Evolutionary conservation across 768 basidiomycete species (phyloP), one percentile per base, ranked within the genome.

Genomic region (Punctularia strigosozonata): DNA sequence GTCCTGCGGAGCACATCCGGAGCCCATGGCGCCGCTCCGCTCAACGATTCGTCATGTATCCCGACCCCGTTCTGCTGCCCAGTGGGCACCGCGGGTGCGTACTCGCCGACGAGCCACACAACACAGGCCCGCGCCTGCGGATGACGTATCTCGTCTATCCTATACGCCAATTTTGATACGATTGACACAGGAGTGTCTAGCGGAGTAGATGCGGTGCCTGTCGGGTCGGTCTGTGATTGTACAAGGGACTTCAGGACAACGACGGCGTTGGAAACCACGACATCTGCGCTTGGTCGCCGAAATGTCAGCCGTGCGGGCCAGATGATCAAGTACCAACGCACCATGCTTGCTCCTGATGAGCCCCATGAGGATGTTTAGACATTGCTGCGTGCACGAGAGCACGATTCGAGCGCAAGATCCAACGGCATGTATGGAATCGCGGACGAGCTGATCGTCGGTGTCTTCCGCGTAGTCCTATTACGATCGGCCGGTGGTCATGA

Each of bases 71-170:
- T 43, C 24, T 40, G 32, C 24, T 40, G 19, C 49, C 59, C 60
- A 14, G 55, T 51, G 5, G 58, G 55, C 5, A 67, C 64, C 10
- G 78, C 71, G 12, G 68, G 67, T 14, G 83, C 74, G 52, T 88
- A 88, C 55, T 95, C 89, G 0, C 94, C 92, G 0, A 90, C 89
- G 1, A 97, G 73, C 90, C 94, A 95, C 19, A 89, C 61, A 1
- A 97, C 77, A 47, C 85, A 90, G 0, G 92, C 89, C 22, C 87
- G 65, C 1, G 92, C 90, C 49, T 77, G 72, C 1, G 79, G 65
- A 48, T 91, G 86, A 5, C 64, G 71, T 37, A 97, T 85, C 37
- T 77, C 79, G 35, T 89, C 85, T 33, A 94, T 71, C 23, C 73
- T 71, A 36, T 73, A 68, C 0, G 89, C 87, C 5, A 97, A 74